phyloP scores from a whole-genome alignment of 2,329 filamentous ascomycete genomes.

The Aspergillus chevalieri region DNA sequence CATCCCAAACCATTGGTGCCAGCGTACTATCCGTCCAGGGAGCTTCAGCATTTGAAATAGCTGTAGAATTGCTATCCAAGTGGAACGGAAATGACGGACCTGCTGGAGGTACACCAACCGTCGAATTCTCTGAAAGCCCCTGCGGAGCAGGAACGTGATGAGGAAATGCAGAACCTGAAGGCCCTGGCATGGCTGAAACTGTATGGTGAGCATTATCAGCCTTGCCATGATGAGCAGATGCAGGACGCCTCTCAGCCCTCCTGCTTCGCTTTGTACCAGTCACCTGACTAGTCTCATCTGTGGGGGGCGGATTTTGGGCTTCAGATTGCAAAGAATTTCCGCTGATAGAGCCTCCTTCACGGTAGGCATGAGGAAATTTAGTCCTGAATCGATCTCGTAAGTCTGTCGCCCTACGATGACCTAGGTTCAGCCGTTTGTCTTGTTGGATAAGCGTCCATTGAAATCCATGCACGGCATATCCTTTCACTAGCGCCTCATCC shows the following conservation, averaged over 20 bases:
- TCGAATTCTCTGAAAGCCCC: conserved; percentile 18
- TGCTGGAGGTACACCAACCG: conserved; percentile 7
- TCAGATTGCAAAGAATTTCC: conserved; percentile 21
- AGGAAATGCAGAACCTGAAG: conserved; percentile 27
- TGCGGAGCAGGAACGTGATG: conserved; percentile 25
- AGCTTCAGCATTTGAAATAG: conserved; percentile 12
- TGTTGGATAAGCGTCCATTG: conserved; percentile 56
- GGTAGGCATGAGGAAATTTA: conserved; percentile 53
- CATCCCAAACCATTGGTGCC: conserved; percentile 37
- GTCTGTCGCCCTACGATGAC: conserved; percentile 51
- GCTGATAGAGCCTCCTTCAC: conserved; percentile 37
- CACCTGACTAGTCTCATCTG: conserved; percentile 2
- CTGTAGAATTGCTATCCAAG: conserved; percentile 25
- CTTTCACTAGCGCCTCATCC: conserved; percentile 53
- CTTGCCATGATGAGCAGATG: conserved; percentile 8
- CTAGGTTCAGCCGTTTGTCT: conserved; percentile 48
- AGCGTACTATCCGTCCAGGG: conserved; percentile 36
- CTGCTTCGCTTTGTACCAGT: conserved; percentile 9
- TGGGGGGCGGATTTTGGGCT: conserved; percentile 2
- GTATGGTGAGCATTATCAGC: conserved; percentile 13
- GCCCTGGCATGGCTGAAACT: conserved; percentile 11
- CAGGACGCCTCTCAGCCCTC: conserved; percentile 3
- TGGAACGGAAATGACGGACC: conserved; percentile 22
- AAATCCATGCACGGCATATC: conserved; percentile 54
- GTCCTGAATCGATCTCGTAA: conserved; percentile 58